phyloP scores from a whole-genome alignment of 2,329 filamentous ascomycete species.

The Alternaria tenuissima region DNA sequence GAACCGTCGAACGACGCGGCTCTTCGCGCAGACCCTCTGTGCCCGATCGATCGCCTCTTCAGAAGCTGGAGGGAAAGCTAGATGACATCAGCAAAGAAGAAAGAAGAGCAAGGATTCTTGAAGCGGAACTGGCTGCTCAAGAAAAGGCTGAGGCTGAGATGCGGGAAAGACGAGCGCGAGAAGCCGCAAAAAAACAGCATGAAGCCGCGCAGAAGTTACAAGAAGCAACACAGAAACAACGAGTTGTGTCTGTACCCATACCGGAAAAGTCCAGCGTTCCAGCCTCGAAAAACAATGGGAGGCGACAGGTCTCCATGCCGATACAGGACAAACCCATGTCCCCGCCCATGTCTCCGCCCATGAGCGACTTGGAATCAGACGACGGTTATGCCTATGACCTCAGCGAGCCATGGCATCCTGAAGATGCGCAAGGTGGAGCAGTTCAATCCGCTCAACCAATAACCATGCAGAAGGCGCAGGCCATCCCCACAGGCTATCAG shows the following conservation, averaged over 20 bases:
- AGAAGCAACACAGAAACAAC: conserved; percentile 42
- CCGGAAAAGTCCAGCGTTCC: conserved; percentile 22
- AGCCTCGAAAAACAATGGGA: conserved; percentile 27
- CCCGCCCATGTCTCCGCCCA: conserved; percentile 24
- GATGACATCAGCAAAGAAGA: conserved; percentile 96
- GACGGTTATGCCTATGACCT: conserved; percentile 41
- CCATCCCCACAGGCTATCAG: conserved; percentile 15
- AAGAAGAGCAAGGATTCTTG: conserved; percentile 83
- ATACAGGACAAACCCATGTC: conserved; percentile 27
- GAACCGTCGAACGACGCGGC: conserved; percentile 34
- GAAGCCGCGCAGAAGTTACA: conserved; percentile 38
- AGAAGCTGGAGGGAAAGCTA: conserved; percentile 90
- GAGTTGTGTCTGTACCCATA: conserved; percentile 33
- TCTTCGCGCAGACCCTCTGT: conserved; percentile 64
- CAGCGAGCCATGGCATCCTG: conserved; percentile 48
- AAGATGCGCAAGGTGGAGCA: conserved; percentile 26
- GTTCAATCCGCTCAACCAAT: conserved; percentile 27
- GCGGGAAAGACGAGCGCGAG: conserved; percentile 42
- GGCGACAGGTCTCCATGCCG: conserved; percentile 48
- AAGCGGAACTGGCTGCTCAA: conserved; percentile 77
- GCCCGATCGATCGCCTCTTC: conserved; percentile 85
- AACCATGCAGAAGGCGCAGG: conserved; percentile 36
- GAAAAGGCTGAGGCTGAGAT: conserved; percentile 63
- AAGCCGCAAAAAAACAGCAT: conserved; percentile 42
- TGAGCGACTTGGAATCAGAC: conserved; percentile 41